Base-by-base conservation (phyloP, 371 early-diverging fungal species). In the Edhazardia aedis region DNA sequence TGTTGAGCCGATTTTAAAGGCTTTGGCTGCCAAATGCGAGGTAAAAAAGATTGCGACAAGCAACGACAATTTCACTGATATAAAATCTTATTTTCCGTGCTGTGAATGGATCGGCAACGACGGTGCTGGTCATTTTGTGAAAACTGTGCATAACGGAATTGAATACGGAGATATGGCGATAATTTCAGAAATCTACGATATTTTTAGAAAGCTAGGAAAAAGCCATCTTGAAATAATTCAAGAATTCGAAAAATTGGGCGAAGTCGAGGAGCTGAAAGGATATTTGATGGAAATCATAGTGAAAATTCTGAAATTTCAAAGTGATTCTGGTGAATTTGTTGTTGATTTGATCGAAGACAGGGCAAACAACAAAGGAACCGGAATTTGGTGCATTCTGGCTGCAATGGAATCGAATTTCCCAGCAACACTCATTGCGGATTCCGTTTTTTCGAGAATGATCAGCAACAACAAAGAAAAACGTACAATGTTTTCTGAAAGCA, bases 101-200 rank as follows among this genome's bases (percentile, higher is more conserved):
- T 93, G 94, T 71, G 88, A 88, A 75, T 90, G 91, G 88, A 87
- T 95, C 54, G 94, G 96, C 57, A 83, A 83, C 60, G 80, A 82
- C 42, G 96, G 93, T 39, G 82, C 92, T 28, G 96, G 94, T 27
- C 94, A 95, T 78, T 91, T 88, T 72, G 93, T 95, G 68, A 93
- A 95, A 79, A 93, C 91, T 88, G 92, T 95, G 42, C 94, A 93
- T 80, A 95, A 92, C 76, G 93, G 93, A 68, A 95, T 95, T 64
- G 94, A 95, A 73, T 95, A 95, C 71, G 92, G 90, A 56, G 91
- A 89, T 71, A 93, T 95, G 95, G 90, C 88, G 74, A 78, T 95
- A 75, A 84, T 93, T 58, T 79, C 82, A 62, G 94, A 95, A 77
- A 83, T 84, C 51, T 94, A 89, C 76, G 80, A 83, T 55, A 76